Percentiles rank a stretch among this genome's conserved stretches.
Evolutionary conservation across 805 yeast genomes (phyloP).

Genomic region (Candida anglica): DNA sequence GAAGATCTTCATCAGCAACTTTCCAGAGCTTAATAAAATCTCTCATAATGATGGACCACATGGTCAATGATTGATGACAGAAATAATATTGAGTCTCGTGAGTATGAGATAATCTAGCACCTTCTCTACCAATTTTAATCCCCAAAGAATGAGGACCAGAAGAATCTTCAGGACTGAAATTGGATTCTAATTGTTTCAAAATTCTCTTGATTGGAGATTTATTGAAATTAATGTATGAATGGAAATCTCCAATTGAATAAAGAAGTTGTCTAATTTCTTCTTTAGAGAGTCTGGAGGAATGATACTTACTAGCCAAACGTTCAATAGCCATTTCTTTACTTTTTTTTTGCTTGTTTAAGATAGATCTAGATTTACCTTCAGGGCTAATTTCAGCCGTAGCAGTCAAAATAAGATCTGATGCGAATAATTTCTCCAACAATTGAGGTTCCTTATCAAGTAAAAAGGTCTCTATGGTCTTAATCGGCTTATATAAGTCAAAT

Average conservation of each 20-base stretch:
- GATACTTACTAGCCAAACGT: conserved; percentile 47
- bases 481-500: conserved; percentile 70
- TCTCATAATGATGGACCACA: conserved; percentile 76
- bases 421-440: conserved; percentile 41
- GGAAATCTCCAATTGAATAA: conserved; percentile 77
- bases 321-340: conserved; percentile 71
- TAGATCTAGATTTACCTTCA: conserved; percentile 48
- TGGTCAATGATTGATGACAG: conserved; percentile 66
- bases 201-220: conserved; percentile 64
- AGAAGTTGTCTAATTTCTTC: conserved; percentile 70
- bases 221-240: conserved; percentile 66
- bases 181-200: conserved; percentile 44
- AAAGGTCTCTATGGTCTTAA: conserved; percentile 54
- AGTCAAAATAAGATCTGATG: conserved; percentile 53
- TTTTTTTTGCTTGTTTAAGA: conserved; percentile 57
- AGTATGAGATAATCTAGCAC: conserved; percentile 70
- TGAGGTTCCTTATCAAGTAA: conserved; percentile 38
- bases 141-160: conserved; percentile 51
- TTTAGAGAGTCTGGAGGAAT: conserved; percentile 36
- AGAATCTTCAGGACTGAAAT: conserved; percentile 1
- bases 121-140: conserved; percentile 61
- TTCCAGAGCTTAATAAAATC: conserved; percentile 79
- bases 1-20: conserved; percentile 68
- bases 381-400: conserved; percentile 71
- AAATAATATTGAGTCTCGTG: conserved; percentile 72